phyloP scores from a whole-genome alignment of 768 basidiomycete species.

The Lactarius indigo region DNA sequence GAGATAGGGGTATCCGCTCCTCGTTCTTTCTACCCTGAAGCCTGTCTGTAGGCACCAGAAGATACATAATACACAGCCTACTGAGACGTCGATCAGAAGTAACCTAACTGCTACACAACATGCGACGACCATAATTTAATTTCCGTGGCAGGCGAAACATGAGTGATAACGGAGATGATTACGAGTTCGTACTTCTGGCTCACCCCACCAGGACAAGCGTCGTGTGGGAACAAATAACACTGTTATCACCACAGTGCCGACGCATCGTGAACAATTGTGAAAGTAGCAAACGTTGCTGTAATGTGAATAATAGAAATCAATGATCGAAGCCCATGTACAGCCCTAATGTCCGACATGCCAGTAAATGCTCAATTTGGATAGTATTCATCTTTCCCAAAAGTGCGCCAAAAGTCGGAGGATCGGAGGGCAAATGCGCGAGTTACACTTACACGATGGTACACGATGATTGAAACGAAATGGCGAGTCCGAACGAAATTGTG shows the following conservation, averaged over 20 bases:
- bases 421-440: too few species aligned
- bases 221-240: neutral
- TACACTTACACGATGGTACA: too few species aligned
- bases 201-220: neutral
- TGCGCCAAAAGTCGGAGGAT: too few species aligned
- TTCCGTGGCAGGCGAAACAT: neutral
- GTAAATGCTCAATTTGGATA: neutral
- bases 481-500: too few species aligned
- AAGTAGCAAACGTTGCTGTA: neutral
- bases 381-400: neutral
- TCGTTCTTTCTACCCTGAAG: neutral
- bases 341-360: neutral
- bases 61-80: neutral
- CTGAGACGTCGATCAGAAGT: neutral
- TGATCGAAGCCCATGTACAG: neutral
- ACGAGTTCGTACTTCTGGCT: neutral
- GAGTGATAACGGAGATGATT: neutral
- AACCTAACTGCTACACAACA: neutral
- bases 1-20: neutral
- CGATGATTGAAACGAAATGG: too few species aligned
- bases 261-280: neutral
- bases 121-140: neutral
- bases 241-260: neutral
- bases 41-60: neutral
- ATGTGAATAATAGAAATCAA: neutral